Conservation (phyloP, 2,329 filamentous ascomycete species). For the Helotiales sp. region DNA sequence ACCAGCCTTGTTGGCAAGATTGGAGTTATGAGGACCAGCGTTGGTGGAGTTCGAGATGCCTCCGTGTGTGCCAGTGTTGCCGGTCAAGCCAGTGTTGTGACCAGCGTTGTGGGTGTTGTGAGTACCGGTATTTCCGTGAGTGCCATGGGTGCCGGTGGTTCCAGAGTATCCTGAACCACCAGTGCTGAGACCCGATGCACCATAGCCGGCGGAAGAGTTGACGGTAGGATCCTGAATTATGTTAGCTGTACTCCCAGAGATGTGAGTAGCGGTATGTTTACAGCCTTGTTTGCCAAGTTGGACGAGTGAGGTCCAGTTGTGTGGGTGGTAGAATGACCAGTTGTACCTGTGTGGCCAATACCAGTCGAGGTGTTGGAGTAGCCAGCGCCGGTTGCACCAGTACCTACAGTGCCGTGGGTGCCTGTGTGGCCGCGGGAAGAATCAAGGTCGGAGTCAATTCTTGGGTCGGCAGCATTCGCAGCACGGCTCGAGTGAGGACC, state of each 20-base stretch:
- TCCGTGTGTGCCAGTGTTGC: conserved; percentile 19
- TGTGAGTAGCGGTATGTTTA: conserved; percentile 34
- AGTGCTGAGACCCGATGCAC: conserved; percentile 2
- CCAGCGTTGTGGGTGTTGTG: not conserved
- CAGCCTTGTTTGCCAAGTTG: conserved; percentile 44
- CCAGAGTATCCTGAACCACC: not conserved
- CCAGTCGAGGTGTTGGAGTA: conserved; percentile 4
- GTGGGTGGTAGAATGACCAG: conserved; percentile 3
- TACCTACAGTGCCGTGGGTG: conserved; percentile 7
- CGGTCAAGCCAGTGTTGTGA: not conserved
- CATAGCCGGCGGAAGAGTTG: conserved; percentile 3
- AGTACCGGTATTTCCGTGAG: not conserved
- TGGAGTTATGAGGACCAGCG: conserved; percentile 38
- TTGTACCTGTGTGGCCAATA: not conserved
- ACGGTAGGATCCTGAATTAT: conserved; percentile 32
- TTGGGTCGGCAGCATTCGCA: conserved; percentile 41
- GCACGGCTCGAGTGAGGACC: conserved; percentile 18
- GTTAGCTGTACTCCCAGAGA: no score
- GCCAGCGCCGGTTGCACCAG: not conserved
- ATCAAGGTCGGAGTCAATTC: conserved; percentile 15
- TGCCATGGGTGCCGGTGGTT: conserved; percentile 5
- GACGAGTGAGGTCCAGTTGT: conserved; percentile 24
- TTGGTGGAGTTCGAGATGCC: conserved; percentile 34
- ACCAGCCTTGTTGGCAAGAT: conserved; percentile 42
- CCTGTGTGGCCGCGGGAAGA: conserved; percentile 9